Evolutionary conservation across 352 stramenopile species (phyloP).

Genomic region (Pythium brachiatum): DNA sequence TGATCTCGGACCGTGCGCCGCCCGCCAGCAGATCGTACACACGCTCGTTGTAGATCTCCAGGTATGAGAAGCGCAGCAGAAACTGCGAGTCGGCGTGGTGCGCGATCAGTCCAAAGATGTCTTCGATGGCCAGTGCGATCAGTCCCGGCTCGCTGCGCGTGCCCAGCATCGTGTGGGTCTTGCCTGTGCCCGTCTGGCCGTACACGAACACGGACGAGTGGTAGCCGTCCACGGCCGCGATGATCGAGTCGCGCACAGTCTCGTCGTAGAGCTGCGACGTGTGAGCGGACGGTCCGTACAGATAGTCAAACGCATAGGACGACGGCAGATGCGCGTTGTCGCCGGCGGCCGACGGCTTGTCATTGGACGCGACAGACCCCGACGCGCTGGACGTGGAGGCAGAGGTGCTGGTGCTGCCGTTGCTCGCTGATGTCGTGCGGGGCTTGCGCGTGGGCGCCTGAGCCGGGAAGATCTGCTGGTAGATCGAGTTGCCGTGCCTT

Average conservation of each 20-base stretch:
- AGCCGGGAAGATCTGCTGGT: constrained; percentile 83
- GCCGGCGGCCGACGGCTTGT: not conserved
- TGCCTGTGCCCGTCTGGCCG: constrained; percentile 88
- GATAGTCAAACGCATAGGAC: constrained; percentile 85
- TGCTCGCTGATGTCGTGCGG: not conserved
- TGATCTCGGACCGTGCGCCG: constrained; percentile 62
- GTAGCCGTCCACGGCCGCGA: constrained; percentile 71
- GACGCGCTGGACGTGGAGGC: not conserved
- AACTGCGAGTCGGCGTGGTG: constrained; percentile 56
- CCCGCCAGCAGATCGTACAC: constrained; percentile 94
- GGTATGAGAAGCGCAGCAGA: constrained; percentile 89
- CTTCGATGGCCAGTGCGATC: constrained; percentile 81
- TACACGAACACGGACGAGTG: constrained; percentile 91
- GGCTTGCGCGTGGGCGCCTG: constrained; percentile 32
- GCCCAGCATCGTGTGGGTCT: constrained; percentile 84
- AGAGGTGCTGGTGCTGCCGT: constrained; percentile 7
- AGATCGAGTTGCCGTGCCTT: constrained; percentile 87
- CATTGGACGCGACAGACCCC: not conserved
- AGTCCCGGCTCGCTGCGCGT: constrained; percentile 57
- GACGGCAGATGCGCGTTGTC: constrained; percentile 44
- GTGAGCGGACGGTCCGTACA: constrained; percentile 67
- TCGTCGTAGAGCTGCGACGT: constrained; percentile 86
- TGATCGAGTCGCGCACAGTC: constrained; percentile 71
- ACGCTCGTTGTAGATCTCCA: constrained; percentile 99
- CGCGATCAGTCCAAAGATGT: constrained; percentile 86